Conservation (phyloP, 1,284 basidiomycete genomes). For the Leucoagaricus sp. region DNA sequence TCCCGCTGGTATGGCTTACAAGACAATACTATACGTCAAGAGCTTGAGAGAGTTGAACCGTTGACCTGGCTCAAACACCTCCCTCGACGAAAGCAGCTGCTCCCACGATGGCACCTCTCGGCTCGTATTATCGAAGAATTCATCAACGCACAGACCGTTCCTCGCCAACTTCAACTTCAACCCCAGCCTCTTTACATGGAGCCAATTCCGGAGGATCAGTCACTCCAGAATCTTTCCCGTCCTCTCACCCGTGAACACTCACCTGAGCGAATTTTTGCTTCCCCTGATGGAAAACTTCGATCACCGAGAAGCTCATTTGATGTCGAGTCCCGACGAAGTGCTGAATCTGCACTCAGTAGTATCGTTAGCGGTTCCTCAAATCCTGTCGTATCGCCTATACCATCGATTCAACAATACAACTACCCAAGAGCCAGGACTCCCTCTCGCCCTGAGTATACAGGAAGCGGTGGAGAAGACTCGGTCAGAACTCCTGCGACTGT, state of each 20-base stretch:
- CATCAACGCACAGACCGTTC: conserved; percentile 35
- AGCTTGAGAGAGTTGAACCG: conserved; percentile 63
- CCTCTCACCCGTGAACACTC: not conserved
- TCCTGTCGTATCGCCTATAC: conserved; percentile 25
- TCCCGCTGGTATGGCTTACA: conserved; percentile 60
- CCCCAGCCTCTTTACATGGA: conserved; percentile 39
- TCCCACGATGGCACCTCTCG: conserved; percentile 60
- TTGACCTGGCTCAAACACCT: conserved; percentile 72
- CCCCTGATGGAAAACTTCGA: conserved; percentile 47
- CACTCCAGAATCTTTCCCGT: conserved; percentile 19
- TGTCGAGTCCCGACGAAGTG: conserved; percentile 43
- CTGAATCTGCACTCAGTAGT: conserved; percentile 46
- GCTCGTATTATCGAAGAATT: conserved; percentile 70
- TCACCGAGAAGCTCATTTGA: conserved; percentile 43
- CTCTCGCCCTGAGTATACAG: conserved; percentile 1
- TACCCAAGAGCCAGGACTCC: conserved; percentile 15
- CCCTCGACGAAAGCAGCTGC: conserved; percentile 36
- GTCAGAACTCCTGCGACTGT: not conserved
- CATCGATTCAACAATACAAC: conserved; percentile 18
- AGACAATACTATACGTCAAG: conserved; percentile 42
- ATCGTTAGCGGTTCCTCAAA: conserved; percentile 38
- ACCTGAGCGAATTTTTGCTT: conserved; percentile 35
- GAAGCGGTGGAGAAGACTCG: conserved; percentile 9
- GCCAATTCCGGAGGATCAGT: conserved; percentile 45
- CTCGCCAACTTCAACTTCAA: not conserved